Conservation (phyloP, 148 eudicot species). For the Rhododendron henanense region DNA sequence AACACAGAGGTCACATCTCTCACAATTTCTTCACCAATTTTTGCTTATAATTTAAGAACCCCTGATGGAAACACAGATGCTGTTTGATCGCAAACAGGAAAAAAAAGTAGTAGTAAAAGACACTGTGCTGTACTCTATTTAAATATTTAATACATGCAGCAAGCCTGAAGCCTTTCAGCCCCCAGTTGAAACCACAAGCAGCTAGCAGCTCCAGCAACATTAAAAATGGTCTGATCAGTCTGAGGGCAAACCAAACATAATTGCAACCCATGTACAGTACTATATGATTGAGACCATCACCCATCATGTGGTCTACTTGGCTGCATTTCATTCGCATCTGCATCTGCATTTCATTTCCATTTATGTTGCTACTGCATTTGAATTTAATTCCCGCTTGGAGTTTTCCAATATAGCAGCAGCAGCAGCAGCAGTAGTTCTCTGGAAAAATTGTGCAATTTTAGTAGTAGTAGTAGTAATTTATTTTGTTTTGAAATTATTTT, state of each 20-base stretch:
- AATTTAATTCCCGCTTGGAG: constrained; percentile 1
- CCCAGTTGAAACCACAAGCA: not conserved
- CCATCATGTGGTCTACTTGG: not conserved
- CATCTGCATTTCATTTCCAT: not conserved
- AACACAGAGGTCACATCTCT: not conserved
- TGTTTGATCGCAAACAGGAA: not conserved
- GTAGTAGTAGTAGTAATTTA: no score
- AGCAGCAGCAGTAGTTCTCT: not conserved
- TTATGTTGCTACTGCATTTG: not conserved
- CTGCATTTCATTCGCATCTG: not conserved
- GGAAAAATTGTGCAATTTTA: not conserved
- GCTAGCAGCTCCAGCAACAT: not conserved
- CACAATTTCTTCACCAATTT: not conserved
- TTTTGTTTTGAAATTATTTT: not conserved
- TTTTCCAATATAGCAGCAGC: not conserved
- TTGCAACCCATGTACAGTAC: not conserved
- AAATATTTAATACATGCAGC: not conserved
- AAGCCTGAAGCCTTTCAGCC: no score
- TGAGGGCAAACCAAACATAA: not conserved
- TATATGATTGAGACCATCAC: not conserved
- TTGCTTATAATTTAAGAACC: not conserved
- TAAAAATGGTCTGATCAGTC: not conserved
- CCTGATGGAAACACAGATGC: not conserved
- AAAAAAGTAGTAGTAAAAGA: not conserved
- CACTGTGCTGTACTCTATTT: not conserved